Conservation (phyloP, 176 grass and related monocot genomes). For the Aegilops tauschii region DNA sequence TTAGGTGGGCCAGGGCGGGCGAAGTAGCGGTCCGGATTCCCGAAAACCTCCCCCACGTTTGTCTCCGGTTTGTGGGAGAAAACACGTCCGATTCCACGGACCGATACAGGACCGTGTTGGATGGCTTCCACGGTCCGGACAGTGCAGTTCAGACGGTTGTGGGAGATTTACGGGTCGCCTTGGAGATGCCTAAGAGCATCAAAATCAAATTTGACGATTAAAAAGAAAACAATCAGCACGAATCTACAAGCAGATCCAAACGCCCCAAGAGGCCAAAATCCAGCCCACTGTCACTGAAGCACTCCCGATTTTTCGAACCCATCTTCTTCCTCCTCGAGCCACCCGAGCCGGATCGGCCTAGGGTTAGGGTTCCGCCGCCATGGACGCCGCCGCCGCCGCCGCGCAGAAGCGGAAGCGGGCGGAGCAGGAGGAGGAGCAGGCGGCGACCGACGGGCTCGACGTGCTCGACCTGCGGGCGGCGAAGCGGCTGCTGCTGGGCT, state of each 20-base stretch:
- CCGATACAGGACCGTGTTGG: no score
- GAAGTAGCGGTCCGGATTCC: no score
- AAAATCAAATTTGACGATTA: no score
- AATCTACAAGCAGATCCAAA: not conserved
- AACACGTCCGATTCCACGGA: no score
- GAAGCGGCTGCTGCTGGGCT: constrained; percentile 77
- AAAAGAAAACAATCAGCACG: not conserved
- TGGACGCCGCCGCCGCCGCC: constrained; percentile 16
- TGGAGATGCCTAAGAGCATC: no score
- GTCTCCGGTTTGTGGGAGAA: no score
- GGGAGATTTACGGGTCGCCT: no score
- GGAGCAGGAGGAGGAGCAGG: not conserved
- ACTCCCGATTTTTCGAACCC: not conserved
- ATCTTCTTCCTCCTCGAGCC: constrained; percentile 11
- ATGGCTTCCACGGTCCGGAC: no score
- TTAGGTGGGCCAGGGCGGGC: no score
- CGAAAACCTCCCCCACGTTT: no score
- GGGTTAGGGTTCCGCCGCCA: constrained; percentile 25
- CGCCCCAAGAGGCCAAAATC: not conserved
- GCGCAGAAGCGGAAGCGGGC: constrained; percentile 60
- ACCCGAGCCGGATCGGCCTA: not conserved
- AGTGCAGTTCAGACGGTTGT: no score
- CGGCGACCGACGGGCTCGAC: constrained; percentile 42
- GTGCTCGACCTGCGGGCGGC: constrained; percentile 79
- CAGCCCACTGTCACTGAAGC: not conserved